Percentiles rank a stretch among this genome's conserved stretches.
These are phyloP conservation scores for Orbilia javanica DNA, from an alignment of 2,329 filamentous ascomycete species.

Conservation along the genomic window DNA sequence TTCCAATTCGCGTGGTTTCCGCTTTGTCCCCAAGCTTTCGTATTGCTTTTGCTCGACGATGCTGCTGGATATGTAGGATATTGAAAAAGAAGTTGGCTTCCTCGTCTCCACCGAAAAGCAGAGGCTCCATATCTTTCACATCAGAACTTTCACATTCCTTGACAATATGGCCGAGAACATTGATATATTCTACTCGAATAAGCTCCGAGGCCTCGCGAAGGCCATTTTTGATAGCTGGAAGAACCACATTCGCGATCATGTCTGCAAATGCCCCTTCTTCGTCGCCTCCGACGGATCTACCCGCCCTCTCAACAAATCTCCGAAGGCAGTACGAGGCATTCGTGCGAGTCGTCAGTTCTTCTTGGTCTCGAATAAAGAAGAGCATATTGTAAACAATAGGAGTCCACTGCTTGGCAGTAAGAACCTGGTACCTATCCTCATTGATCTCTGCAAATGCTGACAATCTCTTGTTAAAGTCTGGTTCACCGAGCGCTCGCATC, in stretches of 20 bases:
- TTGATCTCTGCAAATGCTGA: constrained; percentile 81
- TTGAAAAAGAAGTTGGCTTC: constrained; percentile 92
- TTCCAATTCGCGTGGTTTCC: constrained; percentile 74
- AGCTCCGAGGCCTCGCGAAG: constrained; percentile 83
- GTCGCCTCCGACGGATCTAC: constrained; percentile 65
- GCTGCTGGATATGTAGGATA: constrained; percentile 87
- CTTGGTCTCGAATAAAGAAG: constrained; percentile 85
- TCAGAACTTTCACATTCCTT: constrained; percentile 78
- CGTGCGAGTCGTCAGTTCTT: constrained; percentile 85
- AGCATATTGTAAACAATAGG: constrained; percentile 90
- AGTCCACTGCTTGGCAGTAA: constrained; percentile 82
- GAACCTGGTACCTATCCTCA: constrained; percentile 71
- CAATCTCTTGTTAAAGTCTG: constrained; percentile 86
- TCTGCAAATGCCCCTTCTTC: constrained; percentile 69
- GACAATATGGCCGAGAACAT: constrained; percentile 82
- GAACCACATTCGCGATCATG: constrained; percentile 74
- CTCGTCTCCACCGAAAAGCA: constrained; percentile 80
- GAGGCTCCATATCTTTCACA: constrained; percentile 78
- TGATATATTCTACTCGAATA: constrained; percentile 83
- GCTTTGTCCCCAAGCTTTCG: constrained; percentile 80
- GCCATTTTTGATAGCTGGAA: constrained; percentile 82
- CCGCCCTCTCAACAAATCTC: constrained; percentile 78
- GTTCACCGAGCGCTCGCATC: constrained; percentile 79
- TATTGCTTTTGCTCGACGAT: constrained; percentile 85
- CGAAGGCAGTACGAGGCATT: constrained; percentile 86